Evolutionary conservation across 73 alveolate species (phyloP), one percentile per base, ranked within the genome.

Genomic region (Paramecium biaurelia): DNA sequence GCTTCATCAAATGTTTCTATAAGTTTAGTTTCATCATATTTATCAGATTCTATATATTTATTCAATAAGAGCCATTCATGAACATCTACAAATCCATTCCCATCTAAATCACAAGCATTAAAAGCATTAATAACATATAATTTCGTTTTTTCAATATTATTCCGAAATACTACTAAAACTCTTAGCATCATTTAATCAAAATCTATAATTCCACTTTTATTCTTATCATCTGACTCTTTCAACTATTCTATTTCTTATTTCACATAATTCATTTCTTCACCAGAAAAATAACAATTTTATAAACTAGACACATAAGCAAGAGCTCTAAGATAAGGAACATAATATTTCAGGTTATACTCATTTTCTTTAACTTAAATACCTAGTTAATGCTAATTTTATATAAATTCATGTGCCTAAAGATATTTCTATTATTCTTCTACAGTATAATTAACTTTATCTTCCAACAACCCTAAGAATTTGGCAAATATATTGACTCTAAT

Each of bases 61-160:
- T 68, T 87, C 41, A 87, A 70, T 35, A 87, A 68, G 4, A 72
- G 53, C 93, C 93, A 87, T 87, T 87, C 93, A 24, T 87, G 38
- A 20, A 68, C 30, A 38, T 87, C 76, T 15, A 87, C 74, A 56
- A 67, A 67, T n/a, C 88, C 76, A 87, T 87, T 87, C 0, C 93
- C 93, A 68, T 87, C 93, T 26, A 87, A 43, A 87, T 87, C 93
- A 63, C 93, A 67, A 41, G 93, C 93, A 21, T 45, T 58, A 63
- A 87, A 87, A 0, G 93, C 89, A 43, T 87, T 87, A 11, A 87
- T 87, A 5, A 87, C 93, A 37, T 67, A 87, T 38, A 35, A 18
- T 63, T 87, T 87, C 18, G 93, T 76, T 68, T 76, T 87, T 32
- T 87, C 86, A 15, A 87, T 59, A 21, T 42, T 37, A 43, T 67